Conservation (phyloP, 805 yeast genomes). For the Spathaspora girioi region DNA sequence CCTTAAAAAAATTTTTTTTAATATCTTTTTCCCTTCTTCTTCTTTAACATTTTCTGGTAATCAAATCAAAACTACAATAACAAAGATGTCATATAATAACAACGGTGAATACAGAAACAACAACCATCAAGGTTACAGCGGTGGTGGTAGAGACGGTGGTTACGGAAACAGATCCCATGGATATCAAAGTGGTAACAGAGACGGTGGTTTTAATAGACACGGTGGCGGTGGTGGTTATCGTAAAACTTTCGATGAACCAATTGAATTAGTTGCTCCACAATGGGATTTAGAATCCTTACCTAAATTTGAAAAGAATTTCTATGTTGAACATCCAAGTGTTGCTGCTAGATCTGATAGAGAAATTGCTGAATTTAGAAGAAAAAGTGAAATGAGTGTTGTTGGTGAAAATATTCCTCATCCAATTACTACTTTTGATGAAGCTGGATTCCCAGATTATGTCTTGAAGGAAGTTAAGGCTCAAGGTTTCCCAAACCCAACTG, state of each 20-base stretch:
- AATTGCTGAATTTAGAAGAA: conserved; percentile 69
- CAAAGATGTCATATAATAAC: conserved; percentile 40
- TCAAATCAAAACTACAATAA: not conserved
- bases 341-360: conserved; percentile 72
- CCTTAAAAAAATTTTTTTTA: not conserved
- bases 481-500: conserved; percentile 93
- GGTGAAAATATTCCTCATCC: conserved; percentile 94
- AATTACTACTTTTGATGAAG: conserved; percentile 88
- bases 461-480: conserved; percentile 82
- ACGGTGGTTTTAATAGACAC: conserved; percentile 15
- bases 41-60: not conserved
- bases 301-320: conserved; percentile 91
- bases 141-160: conserved; percentile 30
- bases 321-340: conserved; percentile 80
- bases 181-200: conserved; percentile 22
- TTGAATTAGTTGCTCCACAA: conserved; percentile 63
- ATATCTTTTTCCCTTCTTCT: conserved; percentile 2
- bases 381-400: conserved; percentile 77
- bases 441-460: conserved; percentile 96
- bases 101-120: conserved; percentile 28
- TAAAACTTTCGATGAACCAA: conserved; percentile 18
- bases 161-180: conserved; percentile 21
- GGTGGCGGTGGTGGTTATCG: conserved; percentile 33
- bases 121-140: conserved; percentile 17
- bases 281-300: conserved; percentile 80